phyloP scores from a whole-genome alignment of 352 stramenopile genomes.

The Phytophthora brassicae region DNA sequence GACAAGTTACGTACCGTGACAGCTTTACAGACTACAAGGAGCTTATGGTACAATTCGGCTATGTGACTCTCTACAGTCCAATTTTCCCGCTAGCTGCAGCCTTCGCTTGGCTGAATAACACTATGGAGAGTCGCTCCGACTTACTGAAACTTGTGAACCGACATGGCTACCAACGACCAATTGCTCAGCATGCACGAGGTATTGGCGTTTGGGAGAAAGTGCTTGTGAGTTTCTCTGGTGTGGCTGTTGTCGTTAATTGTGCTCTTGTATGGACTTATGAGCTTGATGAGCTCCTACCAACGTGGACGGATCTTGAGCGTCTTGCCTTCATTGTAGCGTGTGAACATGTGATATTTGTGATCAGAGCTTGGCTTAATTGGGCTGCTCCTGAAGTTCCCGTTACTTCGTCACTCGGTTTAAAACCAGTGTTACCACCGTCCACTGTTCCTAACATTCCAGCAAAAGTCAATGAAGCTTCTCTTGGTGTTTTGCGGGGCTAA shows the following conservation, averaged over 20 bases:
- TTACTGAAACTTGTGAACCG: slow-evolving; percentile 91
- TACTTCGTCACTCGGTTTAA: slow-evolving; percentile 25
- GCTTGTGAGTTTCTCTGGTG: slow-evolving; percentile 90
- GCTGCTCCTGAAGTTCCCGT: slow-evolving; percentile 38
- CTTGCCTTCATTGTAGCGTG: slow-evolving; percentile 69
- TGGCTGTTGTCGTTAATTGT: slow-evolving; percentile 94
- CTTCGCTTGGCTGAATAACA: slow-evolving; percentile 90
- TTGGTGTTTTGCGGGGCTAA: slow-evolving; percentile 11
- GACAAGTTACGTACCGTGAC: slow-evolving; percentile 61
- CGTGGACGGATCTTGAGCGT: slow-evolving; percentile 56
- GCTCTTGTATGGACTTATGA: slow-evolving; percentile 88
- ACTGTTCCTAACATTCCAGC: neutral
- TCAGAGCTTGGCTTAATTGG: slow-evolving; percentile 62
- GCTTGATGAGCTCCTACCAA: slow-evolving; percentile 48
- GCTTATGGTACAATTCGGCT: slow-evolving; percentile 91
- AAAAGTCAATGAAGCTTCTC: neutral
- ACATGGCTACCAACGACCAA: slow-evolving; percentile 83
- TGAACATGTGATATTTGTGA: slow-evolving; percentile 61
- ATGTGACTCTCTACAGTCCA: slow-evolving; percentile 91
- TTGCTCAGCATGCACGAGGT: slow-evolving; percentile 89
- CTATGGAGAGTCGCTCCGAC: slow-evolving; percentile 90
- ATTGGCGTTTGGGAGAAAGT: slow-evolving; percentile 93
- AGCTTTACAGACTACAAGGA: slow-evolving; percentile 79
- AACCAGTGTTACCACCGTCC: slow-evolving; percentile 16
- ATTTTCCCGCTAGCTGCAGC: slow-evolving; percentile 91